Conservation (phyloP, 176 grass and related monocot species). For the Olyra latifolia region DNA sequence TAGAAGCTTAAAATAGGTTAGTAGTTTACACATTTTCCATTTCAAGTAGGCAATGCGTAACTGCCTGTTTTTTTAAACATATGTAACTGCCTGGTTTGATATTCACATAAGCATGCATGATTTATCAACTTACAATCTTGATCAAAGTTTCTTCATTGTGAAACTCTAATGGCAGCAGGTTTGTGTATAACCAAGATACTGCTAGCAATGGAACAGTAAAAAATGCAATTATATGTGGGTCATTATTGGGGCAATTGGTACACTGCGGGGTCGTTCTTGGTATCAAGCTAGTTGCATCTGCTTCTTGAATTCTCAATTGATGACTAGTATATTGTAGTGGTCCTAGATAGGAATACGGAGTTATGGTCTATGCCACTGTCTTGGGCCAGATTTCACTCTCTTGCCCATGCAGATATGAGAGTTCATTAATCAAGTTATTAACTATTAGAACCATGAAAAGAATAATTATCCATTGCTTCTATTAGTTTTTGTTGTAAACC, state of each 20-base stretch:
- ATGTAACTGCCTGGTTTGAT: background rate
- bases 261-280: background rate
- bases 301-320: background rate
- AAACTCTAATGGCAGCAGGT: background rate
- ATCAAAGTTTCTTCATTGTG: background rate
- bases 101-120: background rate
- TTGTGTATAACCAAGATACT: background rate
- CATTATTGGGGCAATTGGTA: background rate
- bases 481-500: background rate
- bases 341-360: background rate
- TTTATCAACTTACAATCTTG: background rate
- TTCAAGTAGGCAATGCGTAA: background rate
- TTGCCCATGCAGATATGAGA: background rate
- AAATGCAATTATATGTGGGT: background rate
- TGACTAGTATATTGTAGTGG: background rate
- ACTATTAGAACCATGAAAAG: background rate
- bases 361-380: conserved; percentile 1
- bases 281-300: background rate
- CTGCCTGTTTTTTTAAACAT: too few species aligned
- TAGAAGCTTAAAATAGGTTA: background rate
- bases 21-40: background rate
- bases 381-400: background rate
- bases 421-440: conserved; percentile 1
- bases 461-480: background rate
- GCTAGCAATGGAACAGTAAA: background rate